phyloP scores from a whole-genome alignment of 352 stramenopile genomes.

The Globisporangium spinosum region DNA sequence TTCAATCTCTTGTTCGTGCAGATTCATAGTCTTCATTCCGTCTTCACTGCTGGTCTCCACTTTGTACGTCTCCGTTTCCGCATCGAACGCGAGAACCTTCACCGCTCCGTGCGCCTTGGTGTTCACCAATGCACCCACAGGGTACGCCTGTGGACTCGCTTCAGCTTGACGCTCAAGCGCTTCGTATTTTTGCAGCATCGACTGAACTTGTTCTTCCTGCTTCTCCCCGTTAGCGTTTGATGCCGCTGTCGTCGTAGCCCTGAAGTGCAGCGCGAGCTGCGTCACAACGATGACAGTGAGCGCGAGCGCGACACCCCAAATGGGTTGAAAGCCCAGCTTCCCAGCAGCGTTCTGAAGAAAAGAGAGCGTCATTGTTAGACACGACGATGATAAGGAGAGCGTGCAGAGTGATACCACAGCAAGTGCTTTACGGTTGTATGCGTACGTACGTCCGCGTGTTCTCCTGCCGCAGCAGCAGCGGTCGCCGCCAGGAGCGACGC shows the following conservation, averaged over 20 bases:
- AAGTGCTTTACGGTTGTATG: not conserved
- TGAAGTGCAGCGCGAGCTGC: conserved; percentile 12
- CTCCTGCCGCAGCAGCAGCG: not conserved
- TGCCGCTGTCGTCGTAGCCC: not conserved
- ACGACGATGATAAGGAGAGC: not conserved
- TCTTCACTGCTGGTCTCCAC: conserved; percentile 20
- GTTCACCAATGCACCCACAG: conserved; percentile 25
- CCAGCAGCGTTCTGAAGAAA: not conserved
- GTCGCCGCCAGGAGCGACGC: conserved; percentile 1
- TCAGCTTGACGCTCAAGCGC: conserved; percentile 25
- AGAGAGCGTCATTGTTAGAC: not conserved
- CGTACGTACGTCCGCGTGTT: not conserved
- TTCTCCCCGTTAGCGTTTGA: not conserved
- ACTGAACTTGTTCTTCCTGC: conserved; percentile 13
- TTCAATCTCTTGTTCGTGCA: conserved; percentile 26
- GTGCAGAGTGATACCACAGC: not conserved
- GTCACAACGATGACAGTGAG: conserved; percentile 20
- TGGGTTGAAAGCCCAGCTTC: not conserved
- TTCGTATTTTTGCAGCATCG: conserved; percentile 33
- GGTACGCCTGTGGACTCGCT: conserved; percentile 20
- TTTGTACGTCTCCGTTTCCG: conserved; percentile 26
- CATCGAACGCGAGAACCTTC: conserved; percentile 28
- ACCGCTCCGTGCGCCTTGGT: conserved; percentile 13
- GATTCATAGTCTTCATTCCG: conserved; percentile 11
- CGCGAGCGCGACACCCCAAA: conserved; percentile 13